Evolutionary conservation across 768 basidiomycete species (phyloP), one percentile per base, ranked within the genome.

Genomic region (Coprinopsis sp.): DNA sequence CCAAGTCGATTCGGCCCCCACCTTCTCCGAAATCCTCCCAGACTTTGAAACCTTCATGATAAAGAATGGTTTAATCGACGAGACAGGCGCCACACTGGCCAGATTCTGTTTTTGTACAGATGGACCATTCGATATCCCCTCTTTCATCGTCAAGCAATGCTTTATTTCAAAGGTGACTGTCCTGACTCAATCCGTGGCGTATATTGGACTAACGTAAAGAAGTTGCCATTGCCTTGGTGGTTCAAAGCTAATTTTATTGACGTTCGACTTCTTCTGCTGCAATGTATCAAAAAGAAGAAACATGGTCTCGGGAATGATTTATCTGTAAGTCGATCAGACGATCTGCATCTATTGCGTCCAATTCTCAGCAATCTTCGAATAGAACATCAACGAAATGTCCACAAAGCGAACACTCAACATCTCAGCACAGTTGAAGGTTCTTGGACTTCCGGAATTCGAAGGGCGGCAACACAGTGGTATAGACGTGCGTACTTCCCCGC

Each of bases 391-490:
- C 39, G 59, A 54, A 50, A 53, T 61, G 37, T 57, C 52, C 25
- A 58, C 63, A 47, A 66, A 23, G 16, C 38, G 69, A 37, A 62
- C 68, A 53, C 64, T 90, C 46, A 87, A 87, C 51, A 84, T 95
- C 45, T 63, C 79, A 29, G 76, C 76, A n/a, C 90, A 94, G 63
- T 71, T 96, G 37, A 72, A 73, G 28, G 72, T 73, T n/a, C 78
- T 97, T 33, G 77, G 74, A 8, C 67, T 97, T 37, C 73, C 78
- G 4, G 71, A 75, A 6, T 98, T 98, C 59, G 69, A 84, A 62
- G 94, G 95, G 18, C 79, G 87, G 55, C 73, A 81, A 46, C 95
- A 98, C 65, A 81, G 81, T 58, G 95, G 95, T 19, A 86, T 95
- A 28, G 91, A 93, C 66, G 94, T 93, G 51, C 71, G 88, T 81